Conservation (phyloP, 139 green algal species). For the Desmodesmus armatus region DNA sequence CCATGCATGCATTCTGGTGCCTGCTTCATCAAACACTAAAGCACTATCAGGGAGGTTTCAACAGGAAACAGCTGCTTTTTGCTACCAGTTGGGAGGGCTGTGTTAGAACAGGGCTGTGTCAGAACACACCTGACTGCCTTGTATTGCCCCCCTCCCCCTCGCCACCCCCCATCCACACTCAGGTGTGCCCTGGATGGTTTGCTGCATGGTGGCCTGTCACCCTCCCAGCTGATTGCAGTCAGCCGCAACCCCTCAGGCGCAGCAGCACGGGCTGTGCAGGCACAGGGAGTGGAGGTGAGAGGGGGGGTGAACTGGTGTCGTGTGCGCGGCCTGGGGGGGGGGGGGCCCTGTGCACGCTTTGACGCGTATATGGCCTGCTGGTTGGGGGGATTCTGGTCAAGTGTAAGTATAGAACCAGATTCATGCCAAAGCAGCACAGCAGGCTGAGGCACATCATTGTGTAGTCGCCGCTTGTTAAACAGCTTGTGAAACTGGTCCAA, state of each 20-base stretch:
- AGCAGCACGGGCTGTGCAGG: slow-evolving; percentile 28
- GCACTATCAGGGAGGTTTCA: neutral
- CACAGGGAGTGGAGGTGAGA: slow-evolving; percentile 26
- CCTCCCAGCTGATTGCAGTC: slow-evolving; percentile 38
- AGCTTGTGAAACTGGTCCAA: too few relatives aligned
- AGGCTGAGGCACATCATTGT: too few relatives aligned
- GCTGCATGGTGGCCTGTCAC: slow-evolving; percentile 22
- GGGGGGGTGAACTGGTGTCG: too few relatives aligned
- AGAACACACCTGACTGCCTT: neutral
- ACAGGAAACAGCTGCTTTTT: neutral
- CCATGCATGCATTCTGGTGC: neutral
- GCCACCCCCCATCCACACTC: neutral
- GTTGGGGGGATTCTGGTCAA: neutral
- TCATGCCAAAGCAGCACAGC: neutral
- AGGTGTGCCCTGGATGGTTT: slow-evolving; percentile 32
- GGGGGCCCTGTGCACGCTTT: neutral
- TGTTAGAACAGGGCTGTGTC: too few relatives aligned
- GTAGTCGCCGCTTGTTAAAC: too few relatives aligned
- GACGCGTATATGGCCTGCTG: neutral
- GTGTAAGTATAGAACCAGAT: too few relatives aligned
- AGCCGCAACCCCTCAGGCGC: slow-evolving; percentile 33
- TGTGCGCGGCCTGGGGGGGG: too few relatives aligned
- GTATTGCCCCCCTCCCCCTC: neutral
- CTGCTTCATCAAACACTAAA: neutral
- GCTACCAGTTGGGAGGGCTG: neutral